Conservation (phyloP, 257 asterid genomes). For the Nicotiana otophora region DNA sequence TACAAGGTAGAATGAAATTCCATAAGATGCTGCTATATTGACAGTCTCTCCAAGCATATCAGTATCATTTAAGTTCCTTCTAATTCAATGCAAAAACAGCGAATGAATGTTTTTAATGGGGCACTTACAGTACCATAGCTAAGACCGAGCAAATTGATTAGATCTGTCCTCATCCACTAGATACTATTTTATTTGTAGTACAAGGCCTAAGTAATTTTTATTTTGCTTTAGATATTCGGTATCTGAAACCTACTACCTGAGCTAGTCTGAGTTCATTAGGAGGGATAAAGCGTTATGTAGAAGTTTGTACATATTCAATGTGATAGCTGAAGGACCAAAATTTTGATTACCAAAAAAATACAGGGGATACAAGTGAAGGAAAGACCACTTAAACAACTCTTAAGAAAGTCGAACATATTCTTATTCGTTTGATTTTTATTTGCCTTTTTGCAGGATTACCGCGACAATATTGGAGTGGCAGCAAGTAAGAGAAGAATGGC, state of each 20-base stretch:
- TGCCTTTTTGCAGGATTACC: constrained; percentile 8
- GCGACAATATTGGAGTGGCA: constrained; percentile 18
- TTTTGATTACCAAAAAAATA: not conserved
- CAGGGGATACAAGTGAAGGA: not conserved
- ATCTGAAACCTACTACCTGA: not conserved
- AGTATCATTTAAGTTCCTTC: no score
- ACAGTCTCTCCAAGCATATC: no score
- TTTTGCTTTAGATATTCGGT: not conserved
- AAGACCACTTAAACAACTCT: not conserved
- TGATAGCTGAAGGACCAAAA: not conserved
- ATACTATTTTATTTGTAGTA: not conserved
- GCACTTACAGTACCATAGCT: no score
- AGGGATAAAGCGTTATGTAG: no score
- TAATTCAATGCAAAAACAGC: not conserved
- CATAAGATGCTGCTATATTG: no score
- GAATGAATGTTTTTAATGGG: not conserved
- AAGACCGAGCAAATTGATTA: no score
- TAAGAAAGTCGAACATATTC: not conserved
- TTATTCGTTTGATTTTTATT: not conserved
- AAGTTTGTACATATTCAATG: not conserved
- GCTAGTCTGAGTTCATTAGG: no score
- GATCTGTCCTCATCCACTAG: not conserved
- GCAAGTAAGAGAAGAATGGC: constrained; percentile 20
- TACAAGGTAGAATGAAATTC: not conserved
- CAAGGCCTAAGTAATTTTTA: not conserved